A percentile compares a stretch with the other conserved stretches of the same genome.
These are phyloP conservation scores for Eucalyptus camaldulensis DNA, from an alignment of 345 rosid genomes.

Conservation along the genomic window DNA sequence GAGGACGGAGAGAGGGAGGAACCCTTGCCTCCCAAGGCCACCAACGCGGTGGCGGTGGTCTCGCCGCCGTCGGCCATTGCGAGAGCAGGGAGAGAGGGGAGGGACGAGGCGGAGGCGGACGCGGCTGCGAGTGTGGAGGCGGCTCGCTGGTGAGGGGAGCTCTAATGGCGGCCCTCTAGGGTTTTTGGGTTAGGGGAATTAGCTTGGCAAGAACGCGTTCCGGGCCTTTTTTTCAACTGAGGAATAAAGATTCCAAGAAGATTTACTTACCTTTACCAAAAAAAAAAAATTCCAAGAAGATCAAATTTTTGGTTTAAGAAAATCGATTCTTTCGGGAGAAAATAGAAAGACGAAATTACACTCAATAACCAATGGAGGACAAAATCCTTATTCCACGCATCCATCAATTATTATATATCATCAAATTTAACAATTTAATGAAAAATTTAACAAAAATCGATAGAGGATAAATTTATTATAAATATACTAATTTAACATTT, in stretches of 20 bases:
- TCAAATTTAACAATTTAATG: too few species aligned
- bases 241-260: background rate
- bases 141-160: background rate
- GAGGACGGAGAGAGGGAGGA: slow-evolving; percentile 37
- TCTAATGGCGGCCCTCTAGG: background rate
- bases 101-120: background rate
- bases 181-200: background rate
- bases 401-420: too few species aligned
- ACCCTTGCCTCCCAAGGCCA: slow-evolving; percentile 15
- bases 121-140: background rate
- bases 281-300: background rate
- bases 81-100: background rate
- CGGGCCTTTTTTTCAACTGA: background rate
- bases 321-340: background rate
- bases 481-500: too few species aligned
- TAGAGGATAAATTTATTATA: too few species aligned
- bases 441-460: too few species aligned
- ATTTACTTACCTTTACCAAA: too few species aligned
- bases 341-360: too few species aligned
- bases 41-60: background rate
- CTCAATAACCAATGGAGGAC: background rate
- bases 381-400: too few species aligned
- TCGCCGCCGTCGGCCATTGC: background rate
- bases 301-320: background rate
- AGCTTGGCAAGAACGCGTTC: background rate